Evolutionary conservation across 2,329 filamentous ascomycete genomes (phyloP), one percentile per base, ranked within the genome.

Genomic region (Trichoderma citrinoviride): DNA sequence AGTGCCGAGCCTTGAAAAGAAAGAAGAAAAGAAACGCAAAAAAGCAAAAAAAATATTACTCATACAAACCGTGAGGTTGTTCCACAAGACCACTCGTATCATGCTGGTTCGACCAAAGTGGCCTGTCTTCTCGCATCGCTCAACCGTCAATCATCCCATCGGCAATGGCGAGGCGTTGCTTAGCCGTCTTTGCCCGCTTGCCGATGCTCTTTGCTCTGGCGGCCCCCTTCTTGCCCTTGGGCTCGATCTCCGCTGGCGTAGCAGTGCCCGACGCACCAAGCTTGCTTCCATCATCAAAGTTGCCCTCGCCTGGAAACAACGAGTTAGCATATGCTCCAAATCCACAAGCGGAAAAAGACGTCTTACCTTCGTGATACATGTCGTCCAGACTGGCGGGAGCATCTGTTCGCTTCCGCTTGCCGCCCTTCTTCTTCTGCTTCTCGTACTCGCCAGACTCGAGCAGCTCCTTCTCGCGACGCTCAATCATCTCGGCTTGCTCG

Each of bases 291-390:
- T 96, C 93, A 71, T 98, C 94, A 78, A 99, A 99, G 76, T 97
- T 88, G 66, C 95, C 95, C 83, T 99, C 95, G 72, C 94, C 94
- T 98, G 73, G n/a, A 61, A 5, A 64, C 10, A 47, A 8, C 7
- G 29, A 62, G 69, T 77, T 72, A 78, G 72, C 46, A n/a, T 54
- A 10, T 10, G 12, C 8, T 25, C 15, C 41, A 19, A 40, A n/a
- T 27, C n/a, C 17, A 10, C 44, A 27, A 33, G 12, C n/a, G 10
- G 12, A 37, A 14, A 14, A 12, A 14, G 10, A 12, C 7, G 10
- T 37, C 91, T 88, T 77, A 97, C 95, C 95, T 84, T 99, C 95
- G 76, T 99, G 95, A 80, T 99, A 99, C 91, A 99, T 93, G 75
- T 97, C 94, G 76, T 98, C 95, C 77, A 98, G 80, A 73, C 90